Evolutionary conservation across 2,329 filamentous ascomycete species (phyloP), one percentile per base, ranked within the genome.

Genomic region (Diaporthe sp.): DNA sequence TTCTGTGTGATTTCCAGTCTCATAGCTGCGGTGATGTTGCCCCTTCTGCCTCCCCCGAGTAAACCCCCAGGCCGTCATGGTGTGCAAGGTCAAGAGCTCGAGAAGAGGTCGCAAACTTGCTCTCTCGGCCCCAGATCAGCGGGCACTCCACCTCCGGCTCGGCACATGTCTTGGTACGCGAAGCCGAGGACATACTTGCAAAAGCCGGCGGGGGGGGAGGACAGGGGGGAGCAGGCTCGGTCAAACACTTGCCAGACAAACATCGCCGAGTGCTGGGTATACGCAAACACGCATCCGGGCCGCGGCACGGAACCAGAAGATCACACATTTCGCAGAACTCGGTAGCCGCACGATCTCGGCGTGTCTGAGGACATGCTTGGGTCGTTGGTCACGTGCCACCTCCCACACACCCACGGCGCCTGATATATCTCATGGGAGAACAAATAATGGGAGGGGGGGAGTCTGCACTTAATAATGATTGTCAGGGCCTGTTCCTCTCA

Each of bases 301-400:
- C 47, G 65, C 65, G 39, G 37, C 17, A 70, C 65, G 49, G 65
- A 55, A 55, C 65, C 65, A 42, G 65, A 28, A 70, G 49, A 70
- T 55, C 49, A 70, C 49, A 55, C 65, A 31, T 28, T 12, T 6
- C 39, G 31, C 47, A 39, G 47, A 37, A 17, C 31, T 53, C 44
- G 65, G 47, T 53, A 51, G 63, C 47, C 47, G 28, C 31, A 68
- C 31, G 44, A 68, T 53, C 63, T 51, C 4, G 61, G 42, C 44
- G 28, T 68, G 63, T 37, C 22, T 37, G 63, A 25, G 22, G 47
- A 25, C 65, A 42, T 28, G 49, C 47, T 42, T 70, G 34, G 49
- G 31, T 22, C 0, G 17, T 4, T 13, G 34, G 34, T 55, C 65
- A 70, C 49, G 65, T 68, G 65, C 15, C 15, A 9, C 12, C 12